Conservation (phyloP, 495 filamentous ascomycete species). For the Margaritispora aquatica region DNA sequence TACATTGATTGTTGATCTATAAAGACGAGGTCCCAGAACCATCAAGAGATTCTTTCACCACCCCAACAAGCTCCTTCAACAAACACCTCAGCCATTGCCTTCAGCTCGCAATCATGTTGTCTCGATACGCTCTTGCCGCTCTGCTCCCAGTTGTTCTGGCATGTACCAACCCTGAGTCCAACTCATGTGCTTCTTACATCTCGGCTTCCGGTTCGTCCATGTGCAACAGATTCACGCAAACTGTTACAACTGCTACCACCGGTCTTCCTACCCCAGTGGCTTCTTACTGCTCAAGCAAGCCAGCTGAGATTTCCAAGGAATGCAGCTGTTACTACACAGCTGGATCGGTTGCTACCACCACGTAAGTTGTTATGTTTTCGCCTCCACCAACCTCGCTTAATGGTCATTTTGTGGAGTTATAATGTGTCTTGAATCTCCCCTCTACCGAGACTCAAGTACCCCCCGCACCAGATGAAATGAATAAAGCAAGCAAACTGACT, state of each 20-base stretch:
- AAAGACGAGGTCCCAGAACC: not conserved
- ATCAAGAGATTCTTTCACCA: not conserved
- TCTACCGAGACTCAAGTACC: too few species aligned
- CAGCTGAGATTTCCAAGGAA: not conserved
- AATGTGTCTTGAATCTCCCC: too few species aligned
- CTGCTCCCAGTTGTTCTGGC: not conserved
- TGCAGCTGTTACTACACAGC: not conserved
- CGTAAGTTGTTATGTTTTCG: too few species aligned
- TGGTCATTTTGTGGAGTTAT: too few species aligned
- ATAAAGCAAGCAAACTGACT: too few species aligned
- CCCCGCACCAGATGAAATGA: too few species aligned
- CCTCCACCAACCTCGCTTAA: too few species aligned
- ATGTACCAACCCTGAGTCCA: not conserved
- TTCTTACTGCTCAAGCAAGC: not conserved
- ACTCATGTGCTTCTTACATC: not conserved
- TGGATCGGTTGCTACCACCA: not conserved
- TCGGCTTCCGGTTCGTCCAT: not conserved
- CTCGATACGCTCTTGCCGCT: not conserved
- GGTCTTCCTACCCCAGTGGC: not conserved
- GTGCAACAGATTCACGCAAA: not conserved
- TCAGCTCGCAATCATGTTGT: not conserved
- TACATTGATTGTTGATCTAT: not conserved
- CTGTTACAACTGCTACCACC: not conserved
- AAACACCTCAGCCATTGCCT: not conserved
- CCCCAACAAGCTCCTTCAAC: not conserved